phyloP scores from a whole-genome alignment of 176 grass and related monocot genomes.

The Cocos nucifera region DNA sequence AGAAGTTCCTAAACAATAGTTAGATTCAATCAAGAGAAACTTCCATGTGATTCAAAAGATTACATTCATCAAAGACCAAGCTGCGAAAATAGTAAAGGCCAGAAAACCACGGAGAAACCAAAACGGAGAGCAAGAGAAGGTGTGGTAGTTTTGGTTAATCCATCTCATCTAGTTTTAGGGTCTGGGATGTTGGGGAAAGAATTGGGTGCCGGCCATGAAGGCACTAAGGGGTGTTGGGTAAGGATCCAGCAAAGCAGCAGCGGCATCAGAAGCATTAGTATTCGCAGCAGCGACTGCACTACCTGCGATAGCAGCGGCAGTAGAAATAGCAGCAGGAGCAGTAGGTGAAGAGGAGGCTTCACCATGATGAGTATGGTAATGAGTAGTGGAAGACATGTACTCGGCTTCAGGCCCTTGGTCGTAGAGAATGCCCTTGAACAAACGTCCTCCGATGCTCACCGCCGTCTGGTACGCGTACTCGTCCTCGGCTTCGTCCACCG shows the following conservation, averaged over 20 bases:
- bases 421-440: constrained; percentile 92
- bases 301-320: constrained; percentile 15
- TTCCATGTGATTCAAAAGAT: no score
- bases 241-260: constrained; percentile 75
- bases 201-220: constrained; percentile 44
- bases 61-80: no score
- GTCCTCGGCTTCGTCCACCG: constrained; percentile 56
- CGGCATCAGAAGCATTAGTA: constrained; percentile 8
- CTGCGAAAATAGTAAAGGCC: no score
- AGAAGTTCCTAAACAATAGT: no score
- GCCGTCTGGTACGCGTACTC: constrained; percentile 85
- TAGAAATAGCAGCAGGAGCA: constrained; percentile 18
- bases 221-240: constrained; percentile 65
- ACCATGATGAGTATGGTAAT: constrained; percentile 32
- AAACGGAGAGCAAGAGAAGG: no score
- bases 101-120: no score
- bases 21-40: no score
- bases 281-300: constrained; percentile 9
- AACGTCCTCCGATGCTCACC: constrained; percentile 76
- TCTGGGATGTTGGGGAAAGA: constrained; percentile 52
- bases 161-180: constrained; percentile 14
- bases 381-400: constrained; percentile 12
- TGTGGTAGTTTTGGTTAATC: no score
- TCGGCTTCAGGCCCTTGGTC: constrained; percentile 54
- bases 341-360: constrained; percentile 39